These are phyloP conservation scores for Yamadazyma sp. DNA, from an alignment of 805 yeast species.

Conservation along the genomic window DNA sequence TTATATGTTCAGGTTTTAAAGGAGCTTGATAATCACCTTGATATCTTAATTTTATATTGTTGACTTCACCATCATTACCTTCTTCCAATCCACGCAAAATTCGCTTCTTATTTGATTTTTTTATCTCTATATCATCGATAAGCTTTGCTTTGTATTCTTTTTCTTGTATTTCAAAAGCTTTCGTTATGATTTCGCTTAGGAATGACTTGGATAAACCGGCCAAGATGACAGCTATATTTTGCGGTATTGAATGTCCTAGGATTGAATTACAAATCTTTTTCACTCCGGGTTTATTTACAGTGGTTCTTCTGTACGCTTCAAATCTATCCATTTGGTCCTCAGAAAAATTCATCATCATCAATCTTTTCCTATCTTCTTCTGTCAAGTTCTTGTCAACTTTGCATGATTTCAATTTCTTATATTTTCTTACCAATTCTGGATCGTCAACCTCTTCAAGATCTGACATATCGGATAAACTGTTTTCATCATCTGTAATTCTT, in stretches of 20 bases:
- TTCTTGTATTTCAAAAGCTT: conserved; percentile 70
- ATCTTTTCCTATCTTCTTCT: conserved; percentile 56
- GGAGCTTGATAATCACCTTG: conserved; percentile 54
- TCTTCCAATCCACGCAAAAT: conserved; percentile 34
- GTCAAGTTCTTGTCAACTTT: conserved; percentile 23
- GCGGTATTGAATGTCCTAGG: conserved; percentile 75
- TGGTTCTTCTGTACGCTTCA: conserved; percentile 80
- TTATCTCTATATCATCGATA: conserved; percentile 31
- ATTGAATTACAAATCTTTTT: conserved; percentile 77
- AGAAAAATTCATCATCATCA: conserved; percentile 70
- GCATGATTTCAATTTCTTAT: conserved; percentile 29
- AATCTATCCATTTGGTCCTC: conserved; percentile 83
- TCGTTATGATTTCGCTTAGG: conserved; percentile 85
- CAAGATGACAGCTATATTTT: conserved; percentile 72
- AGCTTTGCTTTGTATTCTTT: conserved; percentile 46
- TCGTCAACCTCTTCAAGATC: conserved; percentile 27
- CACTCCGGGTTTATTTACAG: conserved; percentile 60
- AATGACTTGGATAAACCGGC: conserved; percentile 87
- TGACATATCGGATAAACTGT: conserved; percentile 9
- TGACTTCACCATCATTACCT: conserved; percentile 30
- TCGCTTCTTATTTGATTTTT: conserved; percentile 34
- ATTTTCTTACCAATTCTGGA: conserved; percentile 30
- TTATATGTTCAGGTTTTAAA: conserved; percentile 74
- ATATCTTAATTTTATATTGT: conserved; percentile 17
- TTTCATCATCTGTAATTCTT: conserved; percentile 22